Evolutionary conservation across 2,329 filamentous ascomycete genomes (phyloP), one percentile per base, ranked within the genome.

Genomic region (Hypoxylon sp.): DNA sequence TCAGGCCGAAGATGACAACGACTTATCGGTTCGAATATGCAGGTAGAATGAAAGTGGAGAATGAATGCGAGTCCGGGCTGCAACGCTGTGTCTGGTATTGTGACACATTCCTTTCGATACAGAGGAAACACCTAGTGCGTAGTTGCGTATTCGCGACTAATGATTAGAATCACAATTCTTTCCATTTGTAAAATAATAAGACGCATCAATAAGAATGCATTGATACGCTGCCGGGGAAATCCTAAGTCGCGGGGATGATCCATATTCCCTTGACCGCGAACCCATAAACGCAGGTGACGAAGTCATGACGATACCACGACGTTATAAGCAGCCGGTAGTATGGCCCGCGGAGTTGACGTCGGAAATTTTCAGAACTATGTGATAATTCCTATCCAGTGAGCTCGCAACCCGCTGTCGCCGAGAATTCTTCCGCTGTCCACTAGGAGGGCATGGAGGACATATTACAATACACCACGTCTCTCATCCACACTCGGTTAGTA

Each of bases 21-120:
- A 58, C 6, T 59, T 67, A 47, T 39, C 59, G 54, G 35, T 61
- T 54, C 33, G 46, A 63, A 55, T 44, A 63, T 64, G 65, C 60
- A 72, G 59, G 44, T 50, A 55, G 17, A 57, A 55, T 10, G 46
- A 14, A 59, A 57, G 61, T 63, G 60, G 63, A 57, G 68, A 69
- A 65, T 6, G 26, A 33, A 63, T 69, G 65, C 65, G 55, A 67
- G 47, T 26, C 48, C 63, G 50, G 55, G 51, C 29, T 67, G 59
- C 55, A 61, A 57, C 54, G 58, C 63, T 70, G 48, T 26, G 57
- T 42, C 35, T 67, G 57, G 48, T 35, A 31, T 53, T 54, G 66
- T 71, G 60, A 58, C 24, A 64, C 66, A 64, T 65, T 64, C 31
- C 46, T 53, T 59, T 61, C 42, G 59, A 59, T 22, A 60, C 14